Percentiles rank a stretch among this genome's conserved stretches.
These are phyloP conservation scores for Aphanomyces invadans DNA, from an alignment of 352 stramenopile genomes.

Conservation along the genomic window DNA sequence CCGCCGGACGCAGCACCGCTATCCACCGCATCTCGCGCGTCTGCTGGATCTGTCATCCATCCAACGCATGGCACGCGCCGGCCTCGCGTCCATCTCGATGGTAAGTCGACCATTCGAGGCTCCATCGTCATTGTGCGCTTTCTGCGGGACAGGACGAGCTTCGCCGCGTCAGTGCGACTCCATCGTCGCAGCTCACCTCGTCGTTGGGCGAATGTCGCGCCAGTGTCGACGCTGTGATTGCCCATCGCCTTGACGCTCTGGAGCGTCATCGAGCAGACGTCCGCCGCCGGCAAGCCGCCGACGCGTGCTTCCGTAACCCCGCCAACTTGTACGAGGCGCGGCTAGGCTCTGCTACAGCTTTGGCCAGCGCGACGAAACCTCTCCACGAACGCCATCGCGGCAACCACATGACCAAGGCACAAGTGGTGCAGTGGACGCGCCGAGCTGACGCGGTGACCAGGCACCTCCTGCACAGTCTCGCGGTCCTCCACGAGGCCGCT, in stretches of 20 bases:
- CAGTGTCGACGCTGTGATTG: background rate
- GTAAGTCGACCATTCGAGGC: background rate
- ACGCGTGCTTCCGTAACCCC: background rate
- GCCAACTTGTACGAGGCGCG: background rate
- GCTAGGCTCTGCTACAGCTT: background rate
- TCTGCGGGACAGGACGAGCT: background rate
- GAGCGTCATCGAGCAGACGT: too few species aligned
- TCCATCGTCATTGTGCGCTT: too few species aligned
- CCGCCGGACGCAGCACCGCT: too few species aligned
- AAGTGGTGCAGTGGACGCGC: background rate
- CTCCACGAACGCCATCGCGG: background rate
- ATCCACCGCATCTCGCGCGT: background rate
- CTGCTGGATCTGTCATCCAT: background rate
- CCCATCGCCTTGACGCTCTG: background rate
- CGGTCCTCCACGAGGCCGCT: background rate
- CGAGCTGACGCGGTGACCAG: conserved; percentile 3
- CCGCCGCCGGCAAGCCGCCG: too few species aligned
- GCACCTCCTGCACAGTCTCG: background rate
- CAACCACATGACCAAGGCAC: background rate
- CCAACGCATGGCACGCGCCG: background rate
- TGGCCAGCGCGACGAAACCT: background rate
- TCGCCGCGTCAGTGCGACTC: too few species aligned
- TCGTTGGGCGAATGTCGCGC: background rate
- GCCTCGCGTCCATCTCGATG: background rate
- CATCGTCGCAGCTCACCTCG: too few species aligned